These are phyloP conservation scores for Astrephomene gubernaculifera DNA, from an alignment of 139 green algal genomes.

Conservation along the genomic window DNA sequence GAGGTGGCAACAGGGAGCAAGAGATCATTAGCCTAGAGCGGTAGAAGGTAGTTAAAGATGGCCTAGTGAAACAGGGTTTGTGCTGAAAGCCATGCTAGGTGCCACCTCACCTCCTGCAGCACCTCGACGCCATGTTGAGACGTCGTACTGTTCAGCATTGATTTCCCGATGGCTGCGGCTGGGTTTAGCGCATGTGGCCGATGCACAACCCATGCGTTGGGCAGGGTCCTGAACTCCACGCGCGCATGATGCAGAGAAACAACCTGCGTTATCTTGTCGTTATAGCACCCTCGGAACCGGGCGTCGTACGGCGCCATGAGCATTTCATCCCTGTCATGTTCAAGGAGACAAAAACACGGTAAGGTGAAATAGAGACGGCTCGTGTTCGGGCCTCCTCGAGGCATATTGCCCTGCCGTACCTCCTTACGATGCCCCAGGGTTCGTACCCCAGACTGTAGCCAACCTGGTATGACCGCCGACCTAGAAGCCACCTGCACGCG, in stretches of 20 bases:
- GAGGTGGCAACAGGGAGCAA: no score
- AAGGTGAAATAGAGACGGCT: no score
- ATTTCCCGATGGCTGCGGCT: constrained; percentile 3
- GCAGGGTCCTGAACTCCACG: constrained; percentile 14
- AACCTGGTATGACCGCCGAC: not conserved
- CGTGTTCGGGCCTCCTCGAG: no score
- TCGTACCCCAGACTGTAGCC: constrained; percentile 46
- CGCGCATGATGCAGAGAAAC: constrained; percentile 13
- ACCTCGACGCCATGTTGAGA: not conserved
- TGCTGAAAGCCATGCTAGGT: no score
- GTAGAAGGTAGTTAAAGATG: no score
- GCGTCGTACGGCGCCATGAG: constrained; percentile 6
- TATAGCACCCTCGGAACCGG: constrained; percentile 40
- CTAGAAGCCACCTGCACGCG: not conserved
- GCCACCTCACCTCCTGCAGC: constrained; percentile 7
- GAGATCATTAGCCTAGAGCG: no score
- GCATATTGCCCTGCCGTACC: constrained; percentile 12
- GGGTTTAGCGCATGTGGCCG: constrained; percentile 24
- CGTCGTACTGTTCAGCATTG: not conserved
- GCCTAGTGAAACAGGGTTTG: no score
- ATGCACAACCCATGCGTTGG: constrained; percentile 37
- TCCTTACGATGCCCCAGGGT: constrained; percentile 54
- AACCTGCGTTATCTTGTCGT: constrained; percentile 39
- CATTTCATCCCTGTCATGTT: not conserved
- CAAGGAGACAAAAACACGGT: no score